Percentiles rank a stretch among this genome's conserved stretches.
Evolutionary conservation across 2,329 filamentous ascomycete species (phyloP).

Genomic region (Penicillium fuscoglaucum): DNA sequence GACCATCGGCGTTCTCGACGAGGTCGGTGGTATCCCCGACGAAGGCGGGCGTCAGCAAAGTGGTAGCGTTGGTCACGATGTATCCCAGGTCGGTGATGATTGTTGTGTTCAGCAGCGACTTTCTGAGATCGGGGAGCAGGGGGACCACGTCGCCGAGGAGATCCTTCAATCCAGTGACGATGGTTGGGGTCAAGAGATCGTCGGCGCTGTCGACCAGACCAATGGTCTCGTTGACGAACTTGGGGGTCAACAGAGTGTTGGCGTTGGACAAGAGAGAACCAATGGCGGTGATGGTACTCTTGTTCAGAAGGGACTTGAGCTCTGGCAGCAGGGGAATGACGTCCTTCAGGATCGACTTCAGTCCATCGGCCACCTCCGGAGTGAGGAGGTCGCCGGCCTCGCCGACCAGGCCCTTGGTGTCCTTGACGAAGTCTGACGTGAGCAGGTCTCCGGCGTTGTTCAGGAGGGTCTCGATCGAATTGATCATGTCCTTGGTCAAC

Average conservation of each 20-base stretch:
- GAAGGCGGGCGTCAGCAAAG: conserved; percentile 33
- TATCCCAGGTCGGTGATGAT: conserved; percentile 31
- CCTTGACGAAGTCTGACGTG: conserved; percentile 22
- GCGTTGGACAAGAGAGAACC: conserved; percentile 21
- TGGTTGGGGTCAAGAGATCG: conserved; percentile 21
- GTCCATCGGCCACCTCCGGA: conserved; percentile 14
- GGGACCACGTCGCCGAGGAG: conserved; percentile 24
- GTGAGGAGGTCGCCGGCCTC: conserved; percentile 24
- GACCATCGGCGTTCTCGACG: conserved; percentile 30
- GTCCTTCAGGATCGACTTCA: conserved; percentile 21
- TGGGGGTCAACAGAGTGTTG: conserved; percentile 22
- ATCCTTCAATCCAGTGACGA: conserved; percentile 23
- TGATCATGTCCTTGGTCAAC: conserved; percentile 18
- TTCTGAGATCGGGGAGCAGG: conserved; percentile 22
- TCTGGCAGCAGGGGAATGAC: conserved; percentile 21
- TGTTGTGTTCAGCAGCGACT: conserved; percentile 27
- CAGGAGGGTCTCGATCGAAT: conserved; percentile 15
- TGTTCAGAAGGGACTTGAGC: conserved; percentile 22
- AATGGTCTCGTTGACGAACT: conserved; percentile 26
- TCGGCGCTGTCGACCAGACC: conserved; percentile 20
- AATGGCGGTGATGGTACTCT: conserved; percentile 15
- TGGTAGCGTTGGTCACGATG: conserved; percentile 34
- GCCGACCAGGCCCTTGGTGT: conserved; percentile 21
- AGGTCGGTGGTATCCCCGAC: conserved; percentile 32
- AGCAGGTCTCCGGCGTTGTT: conserved; percentile 20